Conservation (phyloP, 495 filamentous ascomycete species). For the Aspergillus kassunensis region DNA sequence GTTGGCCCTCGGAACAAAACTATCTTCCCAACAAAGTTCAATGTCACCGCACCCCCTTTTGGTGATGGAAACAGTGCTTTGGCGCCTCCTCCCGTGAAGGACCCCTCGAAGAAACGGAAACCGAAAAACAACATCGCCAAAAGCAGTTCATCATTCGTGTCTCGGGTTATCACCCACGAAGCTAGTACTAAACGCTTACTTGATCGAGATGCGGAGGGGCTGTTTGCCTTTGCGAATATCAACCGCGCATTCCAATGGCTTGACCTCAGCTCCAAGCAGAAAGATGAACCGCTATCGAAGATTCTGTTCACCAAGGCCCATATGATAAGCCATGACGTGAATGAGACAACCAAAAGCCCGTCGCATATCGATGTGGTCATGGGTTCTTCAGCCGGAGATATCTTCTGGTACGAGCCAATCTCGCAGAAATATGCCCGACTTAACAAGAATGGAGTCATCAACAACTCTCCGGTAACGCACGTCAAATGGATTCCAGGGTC, state of each 20-base stretch:
- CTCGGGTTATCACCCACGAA: slow-evolving; percentile 89
- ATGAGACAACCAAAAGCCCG: slow-evolving; percentile 70
- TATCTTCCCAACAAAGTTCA: slow-evolving; percentile 38
- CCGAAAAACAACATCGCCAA: slow-evolving; percentile 97
- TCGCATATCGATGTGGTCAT: slow-evolving; percentile 87
- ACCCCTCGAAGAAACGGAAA: slow-evolving; percentile 74
- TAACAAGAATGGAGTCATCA: slow-evolving; percentile 95
- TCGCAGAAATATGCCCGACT: slow-evolving; percentile 92
- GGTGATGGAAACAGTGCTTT: slow-evolving; percentile 84
- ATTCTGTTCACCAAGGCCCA: slow-evolving; percentile 95
- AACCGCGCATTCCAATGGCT: slow-evolving; percentile 90
- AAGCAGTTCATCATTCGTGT: slow-evolving; percentile 96
- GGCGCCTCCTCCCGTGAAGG: slow-evolving; percentile 58
- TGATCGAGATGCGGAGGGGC: slow-evolving; percentile 71
- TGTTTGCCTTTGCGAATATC: slow-evolving; percentile 91
- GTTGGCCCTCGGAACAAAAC: slow-evolving; percentile 59
- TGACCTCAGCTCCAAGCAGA: slow-evolving; percentile 53
- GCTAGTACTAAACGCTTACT: slow-evolving; percentile 67
- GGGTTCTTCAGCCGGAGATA: slow-evolving; percentile 93
- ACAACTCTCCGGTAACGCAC: slow-evolving; percentile 74
- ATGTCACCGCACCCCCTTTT: slow-evolving; percentile 60
- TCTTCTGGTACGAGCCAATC: slow-evolving; percentile 98
- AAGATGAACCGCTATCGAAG: slow-evolving; percentile 87
- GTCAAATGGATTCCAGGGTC: slow-evolving; percentile 92
- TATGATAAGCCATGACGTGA: slow-evolving; percentile 91